Base-by-base conservation (phyloP, 2,329 filamentous ascomycete species). In the Talaromyces sp. region DNA sequence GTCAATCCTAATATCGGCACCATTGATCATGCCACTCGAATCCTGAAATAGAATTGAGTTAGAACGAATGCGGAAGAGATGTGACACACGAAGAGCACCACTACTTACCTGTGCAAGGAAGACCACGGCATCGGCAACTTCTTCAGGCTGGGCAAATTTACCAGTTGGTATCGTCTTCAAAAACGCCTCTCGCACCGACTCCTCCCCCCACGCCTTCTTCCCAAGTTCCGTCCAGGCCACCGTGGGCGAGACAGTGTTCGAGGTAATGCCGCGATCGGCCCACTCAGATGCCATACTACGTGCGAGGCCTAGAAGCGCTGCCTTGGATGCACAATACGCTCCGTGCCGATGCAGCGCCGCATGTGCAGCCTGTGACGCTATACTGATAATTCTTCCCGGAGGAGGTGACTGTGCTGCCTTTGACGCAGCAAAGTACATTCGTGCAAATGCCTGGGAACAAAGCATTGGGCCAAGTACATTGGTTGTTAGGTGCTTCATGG, bases 241-340 rank as follows among this genome's bases (percentile, higher is more conserved):
- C 4, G 78, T 80, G 13, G 79, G 80, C 13, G 72, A 76, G 3
- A 82, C 75, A 3, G 73, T 76, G 62, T 82, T 82, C 4, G 77
- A 69, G 0, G 78, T 81, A 11, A 81, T 80, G 1, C 79, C 79
- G 5, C 72, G 69, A 4, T 72, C 66, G 1, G 73, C 80, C 79
- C 79, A 82, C 63, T 82, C 80, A 27, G 73, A 77, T 0, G 80
- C 80, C 76, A 79, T 78, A 62, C 75, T 77, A 7, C 75, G 73
- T 10, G 78, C 80, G 53, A 81, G 60, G 0, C 78, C 79, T 17
- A 79, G 63, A 8, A 82, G 65, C 0, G 74, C 80, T 5, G 79
- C 78, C 57, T 81, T 82, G 4, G 76, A 79, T 1, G 80, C 79
- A 61, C 80, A 82, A 65, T 81, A 82, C 0, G 78, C 78, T 0